phyloP scores from a whole-genome alignment of 306 rosid genomes.

The Acmispon strigosus region DNA sequence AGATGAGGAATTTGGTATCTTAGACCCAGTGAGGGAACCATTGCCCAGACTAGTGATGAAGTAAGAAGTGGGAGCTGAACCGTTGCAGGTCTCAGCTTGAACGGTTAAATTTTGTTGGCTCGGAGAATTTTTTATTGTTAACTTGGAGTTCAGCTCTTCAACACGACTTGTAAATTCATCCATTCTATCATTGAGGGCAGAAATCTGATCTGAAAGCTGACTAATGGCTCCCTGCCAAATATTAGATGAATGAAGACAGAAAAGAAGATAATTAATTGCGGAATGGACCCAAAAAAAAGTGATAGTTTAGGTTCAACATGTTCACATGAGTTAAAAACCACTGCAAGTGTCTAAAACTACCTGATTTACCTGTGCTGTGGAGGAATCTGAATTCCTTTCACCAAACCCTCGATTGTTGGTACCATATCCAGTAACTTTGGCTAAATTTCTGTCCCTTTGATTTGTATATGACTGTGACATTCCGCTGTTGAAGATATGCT shows the following conservation, averaged over 20 bases:
- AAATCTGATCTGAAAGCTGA: constrained; percentile 86
- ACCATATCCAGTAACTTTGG: constrained; percentile 47
- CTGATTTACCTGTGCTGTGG: constrained; percentile 46
- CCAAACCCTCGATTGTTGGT: constrained; percentile 47
- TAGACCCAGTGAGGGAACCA: constrained; percentile 59
- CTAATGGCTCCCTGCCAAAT: constrained; percentile 47
- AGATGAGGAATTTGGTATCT: constrained; percentile 69
- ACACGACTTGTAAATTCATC: constrained; percentile 81
- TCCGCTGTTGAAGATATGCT: constrained; percentile 51
- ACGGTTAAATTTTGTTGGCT: constrained; percentile 73
- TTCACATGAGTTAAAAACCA: not conserved
- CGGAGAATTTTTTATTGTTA: constrained; percentile 43
- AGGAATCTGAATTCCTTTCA: constrained; percentile 56
- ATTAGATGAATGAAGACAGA: not conserved
- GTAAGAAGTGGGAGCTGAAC: constrained; percentile 74
- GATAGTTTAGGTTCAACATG: constrained; percentile 3
- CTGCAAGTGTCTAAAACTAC: constrained; percentile 25
- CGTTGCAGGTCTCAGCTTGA: constrained; percentile 80
- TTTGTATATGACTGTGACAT: constrained; percentile 78
- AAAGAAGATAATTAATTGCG: not conserved
- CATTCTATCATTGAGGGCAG: constrained; percentile 89
- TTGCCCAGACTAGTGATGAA: constrained; percentile 63
- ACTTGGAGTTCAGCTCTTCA: constrained; percentile 81
- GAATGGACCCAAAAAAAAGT: not conserved
- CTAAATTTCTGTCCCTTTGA: constrained; percentile 69